Conservation (phyloP, 2,329 filamentous ascomycete species). For the Volutella citrinella region DNA sequence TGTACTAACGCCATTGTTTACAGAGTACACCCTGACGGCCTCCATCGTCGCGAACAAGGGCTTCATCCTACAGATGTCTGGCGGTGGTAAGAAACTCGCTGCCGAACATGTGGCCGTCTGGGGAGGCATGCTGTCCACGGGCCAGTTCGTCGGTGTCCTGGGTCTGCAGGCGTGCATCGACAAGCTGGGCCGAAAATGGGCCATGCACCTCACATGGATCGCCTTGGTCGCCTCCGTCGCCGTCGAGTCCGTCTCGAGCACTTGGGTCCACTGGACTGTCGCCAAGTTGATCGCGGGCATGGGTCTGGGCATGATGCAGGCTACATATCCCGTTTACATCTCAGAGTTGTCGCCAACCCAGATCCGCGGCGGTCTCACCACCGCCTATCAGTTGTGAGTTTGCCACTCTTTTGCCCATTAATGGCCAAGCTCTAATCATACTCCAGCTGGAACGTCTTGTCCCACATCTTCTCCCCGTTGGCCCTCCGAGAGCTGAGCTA, state of each 20-base stretch:
- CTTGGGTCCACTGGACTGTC: slow-evolving; percentile 13
- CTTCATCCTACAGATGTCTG: slow-evolving; percentile 65
- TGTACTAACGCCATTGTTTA: too few species aligned
- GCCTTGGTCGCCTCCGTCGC: slow-evolving; percentile 7
- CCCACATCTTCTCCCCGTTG: slow-evolving; percentile 6
- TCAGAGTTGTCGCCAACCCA: slow-evolving; percentile 1
- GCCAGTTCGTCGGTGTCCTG: slow-evolving; percentile 75
- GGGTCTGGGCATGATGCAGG: slow-evolving; percentile 54
- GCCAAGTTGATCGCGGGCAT: slow-evolving; percentile 31
- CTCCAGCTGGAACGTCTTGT: slow-evolving; percentile 52
- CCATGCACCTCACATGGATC: slow-evolving; percentile 3
- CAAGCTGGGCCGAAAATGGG: slow-evolving; percentile 63
- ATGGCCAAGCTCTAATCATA: slow-evolving; percentile 46
- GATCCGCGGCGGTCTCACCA: slow-evolving; percentile 2
- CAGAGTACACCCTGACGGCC: slow-evolving; percentile 58
- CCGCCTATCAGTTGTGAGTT: slow-evolving; percentile 1
- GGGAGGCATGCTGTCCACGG: slow-evolving; percentile 70
- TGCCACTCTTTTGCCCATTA: neutral
- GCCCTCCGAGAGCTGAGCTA: slow-evolving; percentile 4
- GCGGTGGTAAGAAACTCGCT: slow-evolving; percentile 59
- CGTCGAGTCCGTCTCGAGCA: slow-evolving; percentile 29
- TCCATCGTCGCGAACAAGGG: slow-evolving; percentile 71
- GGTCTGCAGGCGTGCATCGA: slow-evolving; percentile 86
- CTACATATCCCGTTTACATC: slow-evolving; percentile 4
- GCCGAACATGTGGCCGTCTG: slow-evolving; percentile 55